Evolutionary conservation across 2,329 filamentous ascomycete genomes (phyloP).

Genomic region (Aspergillus carbonarius): DNA sequence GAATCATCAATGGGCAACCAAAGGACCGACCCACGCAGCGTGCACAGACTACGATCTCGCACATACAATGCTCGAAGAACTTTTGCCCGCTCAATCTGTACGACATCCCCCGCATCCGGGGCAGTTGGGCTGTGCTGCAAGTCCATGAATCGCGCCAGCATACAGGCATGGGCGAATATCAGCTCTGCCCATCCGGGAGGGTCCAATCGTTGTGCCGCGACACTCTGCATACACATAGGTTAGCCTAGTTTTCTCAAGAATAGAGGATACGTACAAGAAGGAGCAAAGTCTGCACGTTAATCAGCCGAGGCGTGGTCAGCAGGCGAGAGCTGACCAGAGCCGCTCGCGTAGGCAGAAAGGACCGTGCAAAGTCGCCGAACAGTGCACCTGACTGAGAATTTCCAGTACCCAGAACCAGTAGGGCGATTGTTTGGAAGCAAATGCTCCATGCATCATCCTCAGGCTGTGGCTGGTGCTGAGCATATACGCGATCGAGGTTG

Average conservation of each 20-base stretch:
- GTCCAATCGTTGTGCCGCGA: conserved; percentile 5
- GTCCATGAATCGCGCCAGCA: conserved; percentile 1
- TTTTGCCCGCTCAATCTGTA: neutral
- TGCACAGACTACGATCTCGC: conserved; percentile 1
- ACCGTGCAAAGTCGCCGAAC: neutral
- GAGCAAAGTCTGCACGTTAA: conserved; percentile 9
- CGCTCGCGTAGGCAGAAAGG: conserved; percentile 3
- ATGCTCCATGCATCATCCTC: conserved; percentile 7
- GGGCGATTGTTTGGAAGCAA: conserved; percentile 7
- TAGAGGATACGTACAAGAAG: neutral
- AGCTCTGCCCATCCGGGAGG: conserved; percentile 7
- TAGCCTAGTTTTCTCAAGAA: neutral
- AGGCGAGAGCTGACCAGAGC: conserved; percentile 1
- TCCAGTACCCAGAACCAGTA: neutral
- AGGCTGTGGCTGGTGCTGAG: neutral
- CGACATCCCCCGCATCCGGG: neutral
- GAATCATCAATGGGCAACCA: conserved; percentile 1
- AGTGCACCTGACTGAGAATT: neutral
- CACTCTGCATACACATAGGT: conserved; percentile 4
- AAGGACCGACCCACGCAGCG: neutral
- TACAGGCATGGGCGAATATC: conserved; percentile 9
- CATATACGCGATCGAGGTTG: conserved; percentile 1
- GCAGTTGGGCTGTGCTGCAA: neutral
- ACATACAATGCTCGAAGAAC: conserved; percentile 7
- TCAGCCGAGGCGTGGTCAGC: neutral